These are phyloP conservation scores for Diaporthe sp. DNA, from an alignment of 2,329 filamentous ascomycete species.

Conservation along the genomic window DNA sequence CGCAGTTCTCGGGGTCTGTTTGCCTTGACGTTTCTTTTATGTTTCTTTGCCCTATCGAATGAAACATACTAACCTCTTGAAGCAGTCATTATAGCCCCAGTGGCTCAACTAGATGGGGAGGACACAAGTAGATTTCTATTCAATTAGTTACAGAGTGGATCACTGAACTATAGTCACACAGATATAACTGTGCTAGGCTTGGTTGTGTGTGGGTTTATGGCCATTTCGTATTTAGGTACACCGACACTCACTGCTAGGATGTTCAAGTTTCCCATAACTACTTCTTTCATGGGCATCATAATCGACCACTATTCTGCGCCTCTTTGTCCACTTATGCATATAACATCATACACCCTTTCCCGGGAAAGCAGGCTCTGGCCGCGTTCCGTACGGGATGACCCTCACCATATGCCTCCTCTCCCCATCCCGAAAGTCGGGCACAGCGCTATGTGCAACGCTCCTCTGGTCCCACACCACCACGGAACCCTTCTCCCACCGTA, in stretches of 20 bases:
- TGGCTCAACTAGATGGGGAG: background rate
- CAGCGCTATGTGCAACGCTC: background rate
- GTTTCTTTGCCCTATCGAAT: background rate
- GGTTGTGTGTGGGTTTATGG: background rate
- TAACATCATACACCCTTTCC: background rate
- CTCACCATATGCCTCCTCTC: background rate
- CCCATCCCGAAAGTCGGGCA: background rate
- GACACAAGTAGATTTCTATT: background rate
- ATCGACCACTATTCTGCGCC: background rate
- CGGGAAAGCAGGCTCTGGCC: background rate
- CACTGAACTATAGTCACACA: background rate
- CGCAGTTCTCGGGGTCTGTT: background rate
- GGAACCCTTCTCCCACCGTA: background rate
- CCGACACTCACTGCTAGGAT: background rate
- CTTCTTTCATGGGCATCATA: background rate
- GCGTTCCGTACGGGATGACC: background rate
- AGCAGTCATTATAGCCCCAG: background rate
- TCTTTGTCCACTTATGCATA: background rate
- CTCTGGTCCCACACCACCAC: background rate
- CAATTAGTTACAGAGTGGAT: too few species aligned
- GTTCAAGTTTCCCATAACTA: background rate
- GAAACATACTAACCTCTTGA: background rate
- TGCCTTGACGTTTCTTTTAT: accelerated
- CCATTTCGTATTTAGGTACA: background rate
- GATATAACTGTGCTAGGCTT: background rate